A percentile compares a stretch with the other conserved stretches of the same genome.
phyloP scores from a whole-genome alignment of 2,329 filamentous ascomycete species.

The Cladosporium sp. region DNA sequence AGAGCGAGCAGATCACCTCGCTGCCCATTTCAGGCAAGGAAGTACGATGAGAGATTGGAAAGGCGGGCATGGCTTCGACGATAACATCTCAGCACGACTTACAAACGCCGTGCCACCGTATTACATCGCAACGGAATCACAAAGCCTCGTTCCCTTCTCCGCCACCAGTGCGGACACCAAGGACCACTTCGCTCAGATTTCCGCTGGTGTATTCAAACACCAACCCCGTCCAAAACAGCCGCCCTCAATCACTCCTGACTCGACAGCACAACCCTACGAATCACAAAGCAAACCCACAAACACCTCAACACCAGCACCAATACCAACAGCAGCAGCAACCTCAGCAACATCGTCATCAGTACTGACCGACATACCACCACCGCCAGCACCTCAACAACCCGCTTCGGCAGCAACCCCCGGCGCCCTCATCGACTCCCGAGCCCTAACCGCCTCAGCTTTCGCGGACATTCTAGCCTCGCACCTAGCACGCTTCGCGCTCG shows the following conservation, averaged over 20 bases:
- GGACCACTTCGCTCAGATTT: constrained; percentile 5
- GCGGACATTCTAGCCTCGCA: constrained; percentile 42
- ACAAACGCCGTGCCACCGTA: constrained; percentile 11
- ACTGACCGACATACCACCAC: no score
- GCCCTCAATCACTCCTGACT: no score
- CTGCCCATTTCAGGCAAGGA: constrained; percentile 5
- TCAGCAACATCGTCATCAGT: no score
- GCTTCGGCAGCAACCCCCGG: no score
- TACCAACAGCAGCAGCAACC: no score
- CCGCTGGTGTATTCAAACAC: background rate
- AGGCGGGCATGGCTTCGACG: constrained; percentile 7
- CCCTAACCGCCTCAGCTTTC: constrained; percentile 28
- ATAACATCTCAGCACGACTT: background rate
- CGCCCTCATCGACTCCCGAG: background rate
- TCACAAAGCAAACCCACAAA: no score
- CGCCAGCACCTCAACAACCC: no score
- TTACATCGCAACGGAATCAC: constrained; percentile 1
- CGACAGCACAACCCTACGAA: no score
- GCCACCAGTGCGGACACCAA: constrained; percentile 7
- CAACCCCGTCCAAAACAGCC: no score
- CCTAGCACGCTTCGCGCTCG: constrained; percentile 36
- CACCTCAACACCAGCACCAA: no score
- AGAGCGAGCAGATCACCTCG: constrained; percentile 6
- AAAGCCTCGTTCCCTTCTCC: constrained; percentile 6
- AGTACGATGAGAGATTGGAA: constrained; percentile 6